These are phyloP conservation scores for Ceratopteris richardii DNA, from an alignment of 75 land plant genomes.

Conservation along the genomic window DNA sequence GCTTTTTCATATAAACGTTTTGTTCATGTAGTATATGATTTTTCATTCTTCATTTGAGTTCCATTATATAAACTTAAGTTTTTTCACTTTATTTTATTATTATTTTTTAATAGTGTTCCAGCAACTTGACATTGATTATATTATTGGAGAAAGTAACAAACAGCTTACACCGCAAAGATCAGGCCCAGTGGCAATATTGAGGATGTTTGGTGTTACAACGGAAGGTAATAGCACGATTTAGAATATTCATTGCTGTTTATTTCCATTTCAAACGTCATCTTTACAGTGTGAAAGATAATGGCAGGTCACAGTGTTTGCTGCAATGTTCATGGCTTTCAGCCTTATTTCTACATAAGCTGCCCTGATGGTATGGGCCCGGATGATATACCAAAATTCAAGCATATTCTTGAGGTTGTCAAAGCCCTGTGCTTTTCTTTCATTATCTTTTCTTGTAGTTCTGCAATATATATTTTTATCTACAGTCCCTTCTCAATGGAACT, in stretches of 20 bases:
- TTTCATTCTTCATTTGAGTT: too few species aligned
- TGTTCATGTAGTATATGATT: too few species aligned
- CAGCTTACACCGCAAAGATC: constrained; percentile 55
- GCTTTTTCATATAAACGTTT: too few species aligned
- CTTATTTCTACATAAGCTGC: constrained; percentile 88
- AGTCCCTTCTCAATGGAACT: not conserved
- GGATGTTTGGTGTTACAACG: constrained; percentile 89
- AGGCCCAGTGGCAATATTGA: constrained; percentile 79
- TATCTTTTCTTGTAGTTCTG: not conserved
- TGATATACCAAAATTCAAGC: constrained; percentile 73
- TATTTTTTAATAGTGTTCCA: constrained; percentile 57
- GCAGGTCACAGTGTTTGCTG: constrained; percentile 96
- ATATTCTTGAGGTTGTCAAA: constrained; percentile 59
- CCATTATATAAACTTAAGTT: too few species aligned
- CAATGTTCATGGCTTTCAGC: constrained; percentile 94
- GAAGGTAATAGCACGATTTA: constrained; percentile 48
- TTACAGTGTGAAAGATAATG: not conserved
- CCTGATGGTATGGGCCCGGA: constrained; percentile 85
- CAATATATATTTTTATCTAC: not conserved
- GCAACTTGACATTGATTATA: constrained; percentile 94
- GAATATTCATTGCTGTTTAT: not conserved
- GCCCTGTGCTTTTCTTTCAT: not conserved
- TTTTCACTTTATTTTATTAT: too few species aligned
- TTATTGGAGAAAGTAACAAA: constrained; percentile 68
- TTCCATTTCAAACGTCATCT: not conserved